Percentiles rank a stretch among this genome's conserved stretches.
phyloP scores from a whole-genome alignment of 116 monocot species.

The Trichopus zeylanicus region DNA sequence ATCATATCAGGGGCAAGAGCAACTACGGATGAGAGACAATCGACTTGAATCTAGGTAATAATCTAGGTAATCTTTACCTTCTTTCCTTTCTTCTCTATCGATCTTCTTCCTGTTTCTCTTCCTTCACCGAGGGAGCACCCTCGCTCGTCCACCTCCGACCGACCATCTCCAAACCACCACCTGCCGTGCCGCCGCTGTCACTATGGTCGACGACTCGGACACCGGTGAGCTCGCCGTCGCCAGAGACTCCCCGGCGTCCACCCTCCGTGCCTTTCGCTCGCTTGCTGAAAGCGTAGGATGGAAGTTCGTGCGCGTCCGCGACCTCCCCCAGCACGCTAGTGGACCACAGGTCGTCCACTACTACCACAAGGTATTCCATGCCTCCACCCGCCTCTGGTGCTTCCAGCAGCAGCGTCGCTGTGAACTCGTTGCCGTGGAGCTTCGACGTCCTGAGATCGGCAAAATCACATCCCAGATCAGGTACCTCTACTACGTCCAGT shows the following conservation, averaged over 20 bases:
- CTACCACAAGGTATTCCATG: slow-evolving; percentile 70
- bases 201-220: slow-evolving; percentile 1
- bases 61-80: too few relatives aligned
- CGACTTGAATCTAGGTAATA: too few relatives aligned
- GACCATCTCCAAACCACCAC: too few relatives aligned
- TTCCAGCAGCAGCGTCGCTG: slow-evolving; percentile 72
- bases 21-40: too few relatives aligned
- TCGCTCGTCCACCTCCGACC: too few relatives aligned
- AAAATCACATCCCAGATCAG: slow-evolving; percentile 95
- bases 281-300: slow-evolving; percentile 63
- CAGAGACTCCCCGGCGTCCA: background rate
- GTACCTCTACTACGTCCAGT: slow-evolving; percentile 89
- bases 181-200: too few relatives aligned
- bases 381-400: slow-evolving; percentile 81
- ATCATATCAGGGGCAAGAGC: too few relatives aligned
- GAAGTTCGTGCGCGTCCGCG: slow-evolving; percentile 77
- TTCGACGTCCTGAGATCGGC: slow-evolving; percentile 82
- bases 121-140: too few relatives aligned
- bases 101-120: too few relatives aligned
- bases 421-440: slow-evolving; percentile 57
- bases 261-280: slow-evolving; percentile 37
- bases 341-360: slow-evolving; percentile 26
- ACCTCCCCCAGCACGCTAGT: slow-evolving; percentile 50
- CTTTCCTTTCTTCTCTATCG: too few relatives aligned
- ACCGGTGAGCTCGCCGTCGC: background rate